Percentiles rank a stretch among this genome's conserved stretches.
phyloP scores from a whole-genome alignment of 352 stramenopile genomes.

The Thraustochytrium sp. region DNA sequence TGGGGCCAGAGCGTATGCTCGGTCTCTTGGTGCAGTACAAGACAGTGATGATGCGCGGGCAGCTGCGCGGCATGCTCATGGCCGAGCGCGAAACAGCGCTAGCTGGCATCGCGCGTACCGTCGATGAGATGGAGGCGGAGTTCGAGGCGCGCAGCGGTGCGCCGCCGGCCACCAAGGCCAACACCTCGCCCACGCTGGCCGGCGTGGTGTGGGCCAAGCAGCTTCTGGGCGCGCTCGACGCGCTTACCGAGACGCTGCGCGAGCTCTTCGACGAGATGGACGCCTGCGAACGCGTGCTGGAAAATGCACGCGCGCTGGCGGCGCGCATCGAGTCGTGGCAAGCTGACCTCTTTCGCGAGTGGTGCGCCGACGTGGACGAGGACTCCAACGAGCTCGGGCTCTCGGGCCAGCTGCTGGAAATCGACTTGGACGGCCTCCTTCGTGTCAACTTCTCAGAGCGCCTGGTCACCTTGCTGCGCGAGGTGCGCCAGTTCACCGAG shows the following conservation, averaged over 20 bases:
- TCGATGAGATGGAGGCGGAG: slow-evolving; percentile 77
- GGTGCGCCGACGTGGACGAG: slow-evolving; percentile 68
- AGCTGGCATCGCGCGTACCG: slow-evolving; percentile 67
- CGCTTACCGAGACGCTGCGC: slow-evolving; percentile 57
- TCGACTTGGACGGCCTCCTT: slow-evolving; percentile 73
- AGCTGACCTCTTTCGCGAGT: slow-evolving; percentile 64
- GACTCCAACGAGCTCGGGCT: slow-evolving; percentile 58
- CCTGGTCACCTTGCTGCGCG: slow-evolving; percentile 79
- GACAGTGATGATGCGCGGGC: slow-evolving; percentile 67
- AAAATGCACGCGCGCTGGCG: background rate
- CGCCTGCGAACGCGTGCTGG: slow-evolving; percentile 53
- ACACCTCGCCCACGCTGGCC: slow-evolving; percentile 70
- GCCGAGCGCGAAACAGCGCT: slow-evolving; percentile 77
- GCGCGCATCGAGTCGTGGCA: slow-evolving; percentile 42
- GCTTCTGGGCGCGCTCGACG: slow-evolving; percentile 58
- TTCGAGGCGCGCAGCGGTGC: slow-evolving; percentile 60
- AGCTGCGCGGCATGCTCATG: slow-evolving; percentile 66
- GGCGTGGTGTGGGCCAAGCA: slow-evolving; percentile 74
- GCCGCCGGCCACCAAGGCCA: slow-evolving; percentile 51
- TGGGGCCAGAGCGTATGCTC: slow-evolving; percentile 63
- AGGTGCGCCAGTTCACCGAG: slow-evolving; percentile 82
- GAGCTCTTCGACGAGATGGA: slow-evolving; percentile 65
- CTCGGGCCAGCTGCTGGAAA: slow-evolving; percentile 75
- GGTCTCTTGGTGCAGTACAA: slow-evolving; percentile 74
- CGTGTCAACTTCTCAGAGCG: slow-evolving; percentile 87